Percentiles rank a stretch among this genome's conserved stretches.
Conservation (phyloP, 176 grass and related monocot genomes). For the Bonia amplexicaulis region DNA sequence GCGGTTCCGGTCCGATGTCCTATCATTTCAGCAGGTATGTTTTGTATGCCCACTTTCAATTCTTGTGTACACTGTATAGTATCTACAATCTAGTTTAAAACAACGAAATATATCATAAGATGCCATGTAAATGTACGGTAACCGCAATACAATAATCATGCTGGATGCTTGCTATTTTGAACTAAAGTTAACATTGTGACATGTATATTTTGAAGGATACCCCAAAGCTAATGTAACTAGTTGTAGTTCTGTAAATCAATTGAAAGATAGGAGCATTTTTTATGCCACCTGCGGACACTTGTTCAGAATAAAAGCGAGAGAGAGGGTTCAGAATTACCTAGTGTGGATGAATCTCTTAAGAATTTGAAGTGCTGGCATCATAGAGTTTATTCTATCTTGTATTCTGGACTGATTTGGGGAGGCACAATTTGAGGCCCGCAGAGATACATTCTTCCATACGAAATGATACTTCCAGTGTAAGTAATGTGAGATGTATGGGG, state of each 20-base stretch:
- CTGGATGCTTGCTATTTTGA: neutral
- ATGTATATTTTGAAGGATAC: neutral
- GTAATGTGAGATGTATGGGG: neutral
- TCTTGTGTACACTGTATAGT: neutral
- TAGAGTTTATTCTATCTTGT: neutral
- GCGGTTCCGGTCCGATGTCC: constrained; percentile 76
- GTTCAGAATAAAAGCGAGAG: neutral
- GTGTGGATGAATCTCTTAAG: neutral
- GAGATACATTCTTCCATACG: neutral
- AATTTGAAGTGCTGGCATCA: neutral
- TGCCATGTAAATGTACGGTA: neutral
- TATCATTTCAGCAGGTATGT: constrained; percentile 88
- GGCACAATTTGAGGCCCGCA: neutral
- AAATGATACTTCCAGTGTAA: neutral
- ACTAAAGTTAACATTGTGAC: neutral
- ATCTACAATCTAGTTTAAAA: neutral
- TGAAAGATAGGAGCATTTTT: neutral
- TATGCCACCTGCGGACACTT: too few relatives aligned
- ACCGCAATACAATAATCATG: neutral
- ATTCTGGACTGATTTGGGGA: neutral
- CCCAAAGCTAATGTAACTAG: neutral
- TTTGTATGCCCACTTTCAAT: neutral
- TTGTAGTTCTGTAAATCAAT: neutral
- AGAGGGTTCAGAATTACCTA: neutral
- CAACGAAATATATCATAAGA: neutral